These are phyloP conservation scores for Colletotrichum eremochloae DNA, from an alignment of 2,329 filamentous ascomycete species.

Conservation along the genomic window DNA sequence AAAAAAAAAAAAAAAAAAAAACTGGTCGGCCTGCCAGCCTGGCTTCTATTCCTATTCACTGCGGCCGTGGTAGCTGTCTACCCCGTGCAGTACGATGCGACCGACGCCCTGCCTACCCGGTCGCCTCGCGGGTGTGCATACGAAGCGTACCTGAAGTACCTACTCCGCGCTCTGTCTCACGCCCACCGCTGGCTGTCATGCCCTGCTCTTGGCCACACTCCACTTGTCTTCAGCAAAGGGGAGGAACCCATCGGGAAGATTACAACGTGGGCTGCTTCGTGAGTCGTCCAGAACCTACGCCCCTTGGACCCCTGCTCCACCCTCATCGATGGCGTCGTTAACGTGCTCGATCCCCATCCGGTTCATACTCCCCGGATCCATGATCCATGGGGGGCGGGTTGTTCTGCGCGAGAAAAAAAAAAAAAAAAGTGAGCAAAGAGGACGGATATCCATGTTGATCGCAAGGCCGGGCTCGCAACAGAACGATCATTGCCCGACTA, in stretches of 20 bases:
- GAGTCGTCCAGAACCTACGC: slow-evolving; percentile 28
- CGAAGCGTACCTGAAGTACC: neutral
- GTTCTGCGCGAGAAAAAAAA: neutral
- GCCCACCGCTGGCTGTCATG: neutral
- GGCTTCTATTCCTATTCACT: slow-evolving; percentile 18
- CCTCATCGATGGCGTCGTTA: slow-evolving; percentile 16
- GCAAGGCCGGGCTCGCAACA: slow-evolving; percentile 7
- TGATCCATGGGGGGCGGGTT: slow-evolving; percentile 14
- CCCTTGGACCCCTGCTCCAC: slow-evolving; percentile 37
- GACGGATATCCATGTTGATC: neutral
- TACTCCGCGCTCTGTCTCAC: neutral
- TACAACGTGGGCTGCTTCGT: slow-evolving; percentile 25
- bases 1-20: neutral
- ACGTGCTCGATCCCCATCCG: slow-evolving; percentile 27
- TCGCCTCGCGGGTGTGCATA: slow-evolving; percentile 8
- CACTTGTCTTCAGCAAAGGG: slow-evolving; percentile 31
- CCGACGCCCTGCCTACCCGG: neutral
- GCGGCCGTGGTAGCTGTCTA: slow-evolving; percentile 1
- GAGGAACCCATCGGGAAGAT: slow-evolving; percentile 11
- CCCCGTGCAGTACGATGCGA: slow-evolving; percentile 10
- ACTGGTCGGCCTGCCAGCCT: neutral
- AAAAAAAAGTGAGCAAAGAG: neutral
- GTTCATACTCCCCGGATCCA: slow-evolving; percentile 26
- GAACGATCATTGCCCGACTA: slow-evolving; percentile 15
- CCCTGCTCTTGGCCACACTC: slow-evolving; percentile 21